Conservation (phyloP, 257 asterid genomes). For the Lantana camara region DNA sequence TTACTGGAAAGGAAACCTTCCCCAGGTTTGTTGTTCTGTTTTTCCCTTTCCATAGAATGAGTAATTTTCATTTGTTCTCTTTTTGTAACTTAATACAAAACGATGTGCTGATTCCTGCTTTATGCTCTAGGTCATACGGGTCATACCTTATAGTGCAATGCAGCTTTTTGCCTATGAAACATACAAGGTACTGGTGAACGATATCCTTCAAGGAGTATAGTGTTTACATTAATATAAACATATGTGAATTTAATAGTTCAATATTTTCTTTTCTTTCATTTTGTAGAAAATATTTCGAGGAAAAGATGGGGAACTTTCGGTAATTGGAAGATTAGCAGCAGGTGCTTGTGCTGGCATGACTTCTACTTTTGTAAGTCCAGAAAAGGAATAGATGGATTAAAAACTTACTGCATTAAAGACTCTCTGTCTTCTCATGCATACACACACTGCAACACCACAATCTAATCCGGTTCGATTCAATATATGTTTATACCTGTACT, state of each 20-base stretch:
- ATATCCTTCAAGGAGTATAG: conserved; percentile 15
- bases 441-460: too few relatives aligned
- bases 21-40: conserved; percentile 57
- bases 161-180: conserved; percentile 88
- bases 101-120: conserved; percentile 5
- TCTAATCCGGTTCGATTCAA: conserved; percentile 4
- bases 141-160: conserved; percentile 87
- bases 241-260: conserved; percentile 1
- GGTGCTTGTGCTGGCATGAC: conserved; percentile 99
- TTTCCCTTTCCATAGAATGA: not conserved
- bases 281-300: conserved; percentile 61
- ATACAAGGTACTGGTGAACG: conserved; percentile 64
- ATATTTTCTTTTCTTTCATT: conserved; percentile 22
- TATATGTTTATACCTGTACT: conserved; percentile 16
- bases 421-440: not conserved
- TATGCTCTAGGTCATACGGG: conserved; percentile 67
- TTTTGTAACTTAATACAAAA: not conserved
- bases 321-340: conserved; percentile 93
- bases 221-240: not conserved
- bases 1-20: conserved; percentile 90
- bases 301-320: conserved; percentile 79
- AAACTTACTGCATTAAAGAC: not conserved
- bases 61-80: not conserved
- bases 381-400: conserved; percentile 12
- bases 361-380: conserved; percentile 93